Percentiles rank a stretch among this genome's conserved stretches.
These are phyloP conservation scores for Fusarium falciforme DNA, from an alignment of 2,329 filamentous ascomycete genomes.

Conservation along the genomic window DNA sequence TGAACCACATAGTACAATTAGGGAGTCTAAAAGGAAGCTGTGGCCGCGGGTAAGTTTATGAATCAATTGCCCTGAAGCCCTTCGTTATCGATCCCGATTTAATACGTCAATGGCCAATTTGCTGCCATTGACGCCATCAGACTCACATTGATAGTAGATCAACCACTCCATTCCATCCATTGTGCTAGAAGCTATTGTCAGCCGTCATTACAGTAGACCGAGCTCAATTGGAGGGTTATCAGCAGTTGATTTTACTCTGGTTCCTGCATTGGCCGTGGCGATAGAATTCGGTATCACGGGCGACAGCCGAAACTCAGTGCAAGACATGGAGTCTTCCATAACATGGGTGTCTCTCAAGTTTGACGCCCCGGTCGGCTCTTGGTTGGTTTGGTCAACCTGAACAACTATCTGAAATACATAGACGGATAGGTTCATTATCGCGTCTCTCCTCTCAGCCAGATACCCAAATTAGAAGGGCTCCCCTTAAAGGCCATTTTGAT, in stretches of 20 bases:
- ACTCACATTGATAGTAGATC: background rate
- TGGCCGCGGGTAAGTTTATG: background rate
- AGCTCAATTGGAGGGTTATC: background rate
- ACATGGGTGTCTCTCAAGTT: background rate
- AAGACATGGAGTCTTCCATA: background rate
- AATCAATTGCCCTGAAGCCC: background rate
- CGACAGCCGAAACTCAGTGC: background rate
- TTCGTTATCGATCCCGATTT: background rate
- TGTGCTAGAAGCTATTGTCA: background rate
- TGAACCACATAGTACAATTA: background rate
- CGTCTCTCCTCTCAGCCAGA: background rate
- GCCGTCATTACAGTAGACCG: background rate
- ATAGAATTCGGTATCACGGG: background rate
- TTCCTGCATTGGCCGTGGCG: background rate
- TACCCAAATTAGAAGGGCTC: background rate
- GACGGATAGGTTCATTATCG: background rate
- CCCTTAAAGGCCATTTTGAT: background rate
- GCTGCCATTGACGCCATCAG: background rate
- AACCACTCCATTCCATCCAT: background rate
- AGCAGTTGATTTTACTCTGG: background rate
- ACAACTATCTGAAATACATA: background rate
- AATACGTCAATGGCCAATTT: background rate
- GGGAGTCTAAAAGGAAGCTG: background rate
- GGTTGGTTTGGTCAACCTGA: background rate
- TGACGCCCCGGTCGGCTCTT: background rate